Evolutionary conservation across 2,329 filamentous ascomycete genomes (phyloP).

Genomic region (Bimuria novae-zelandiae): DNA sequence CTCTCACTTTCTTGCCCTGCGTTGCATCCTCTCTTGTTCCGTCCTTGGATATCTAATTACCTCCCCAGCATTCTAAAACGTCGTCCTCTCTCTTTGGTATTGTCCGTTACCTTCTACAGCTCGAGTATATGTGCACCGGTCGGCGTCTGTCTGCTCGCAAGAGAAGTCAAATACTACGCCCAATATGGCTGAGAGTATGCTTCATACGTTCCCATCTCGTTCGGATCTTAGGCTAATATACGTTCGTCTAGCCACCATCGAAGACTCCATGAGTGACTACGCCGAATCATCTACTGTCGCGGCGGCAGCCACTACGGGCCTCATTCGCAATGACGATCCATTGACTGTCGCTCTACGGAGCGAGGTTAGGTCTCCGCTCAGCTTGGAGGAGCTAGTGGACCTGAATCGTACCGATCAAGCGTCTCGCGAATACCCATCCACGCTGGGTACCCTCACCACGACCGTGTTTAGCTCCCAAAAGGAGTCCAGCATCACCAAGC

Average conservation of each 20-base stretch:
- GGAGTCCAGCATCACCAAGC: constrained; percentile 29
- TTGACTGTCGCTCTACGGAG: constrained; percentile 21
- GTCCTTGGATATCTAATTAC: not conserved
- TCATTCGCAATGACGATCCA: constrained; percentile 24
- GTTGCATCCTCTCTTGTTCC: not conserved
- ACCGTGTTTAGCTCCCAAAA: constrained; percentile 23
- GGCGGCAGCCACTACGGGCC: constrained; percentile 15
- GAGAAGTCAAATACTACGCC: constrained; percentile 18
- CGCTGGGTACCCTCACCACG: constrained; percentile 14
- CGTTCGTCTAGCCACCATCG: constrained; percentile 26
- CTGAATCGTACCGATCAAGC: constrained; percentile 16
- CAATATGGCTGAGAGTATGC: constrained; percentile 28
- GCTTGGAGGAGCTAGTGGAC: constrained; percentile 22
- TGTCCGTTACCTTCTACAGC: not conserved
- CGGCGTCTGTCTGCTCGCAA: constrained; percentile 14
- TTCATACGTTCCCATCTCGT: not conserved
- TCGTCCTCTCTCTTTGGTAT: not conserved
- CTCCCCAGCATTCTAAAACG: not conserved
- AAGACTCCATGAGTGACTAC: constrained; percentile 20
- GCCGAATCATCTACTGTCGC: constrained; percentile 14
- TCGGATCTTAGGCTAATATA: constrained; percentile 7
- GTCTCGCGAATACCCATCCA: constrained; percentile 12
- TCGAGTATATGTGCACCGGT: constrained; percentile 23
- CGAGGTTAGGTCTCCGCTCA: constrained; percentile 9
- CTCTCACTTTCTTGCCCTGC: not conserved